Base-by-base conservation (phyloP, 352 stramenopile genomes). In the Pythium biforme region DNA sequence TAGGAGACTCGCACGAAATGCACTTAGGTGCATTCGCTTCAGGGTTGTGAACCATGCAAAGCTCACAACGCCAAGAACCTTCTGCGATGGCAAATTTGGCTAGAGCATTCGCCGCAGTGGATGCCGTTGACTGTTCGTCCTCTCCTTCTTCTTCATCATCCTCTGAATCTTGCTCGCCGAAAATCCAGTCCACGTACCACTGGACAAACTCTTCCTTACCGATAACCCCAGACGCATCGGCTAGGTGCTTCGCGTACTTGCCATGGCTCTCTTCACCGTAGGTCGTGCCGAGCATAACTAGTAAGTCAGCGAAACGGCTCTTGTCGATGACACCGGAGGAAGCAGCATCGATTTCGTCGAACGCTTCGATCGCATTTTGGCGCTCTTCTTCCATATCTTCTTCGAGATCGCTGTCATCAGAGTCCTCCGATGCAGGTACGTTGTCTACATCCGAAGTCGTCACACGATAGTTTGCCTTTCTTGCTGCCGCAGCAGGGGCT, bases 121-220 rank as follows among this genome's bases (percentile, higher is more conserved):
- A 52, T 14, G 34, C 22, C 17, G 49, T 37, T 31, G 29, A 45
- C 46, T 39, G 27, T 1, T 52, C 49, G 41, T 67, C 52, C 1
- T 60, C 48, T 1, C 59, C 58, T 25, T 71, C 59, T 17, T 73
- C 31, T 45, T 67, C 40, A 43, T 65, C 40, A 40, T 69, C 69
- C 8, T 85, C 65, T 43, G 85, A 87, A 1, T 79, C 68, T 23
- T 82, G 62, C 57, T 86, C 72, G 19, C 46, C 61, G 47, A 73
- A 66, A 7, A 73, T 47, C 66, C 66, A 73, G 8, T 48, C 45
- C 17, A 73, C 53, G 22, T 73, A 73, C 66, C 66, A 73, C n/a
- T 25, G 19, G n/a, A 69, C 61, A 55, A 73, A 73, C 22, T 59
- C 55, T 19, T 65, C 59, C 26, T 66, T 59, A 3, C 19, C n/a